These are phyloP conservation scores for Fusarium tanahbumbuense DNA, from an alignment of 2,329 filamentous ascomycete species.

Conservation along the genomic window DNA sequence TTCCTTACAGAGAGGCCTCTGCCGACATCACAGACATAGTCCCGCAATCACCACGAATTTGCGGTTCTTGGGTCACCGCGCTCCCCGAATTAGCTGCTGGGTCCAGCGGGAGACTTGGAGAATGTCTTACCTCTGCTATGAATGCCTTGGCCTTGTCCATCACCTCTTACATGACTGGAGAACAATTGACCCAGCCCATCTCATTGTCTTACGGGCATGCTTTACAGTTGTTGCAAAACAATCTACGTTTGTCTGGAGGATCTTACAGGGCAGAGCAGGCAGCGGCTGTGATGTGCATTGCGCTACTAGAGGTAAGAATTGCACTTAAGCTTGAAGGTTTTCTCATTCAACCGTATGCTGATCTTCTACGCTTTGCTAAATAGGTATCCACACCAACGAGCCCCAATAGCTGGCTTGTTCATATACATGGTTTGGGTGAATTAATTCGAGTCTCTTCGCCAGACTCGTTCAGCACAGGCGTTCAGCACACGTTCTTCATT, in stretches of 20 bases:
- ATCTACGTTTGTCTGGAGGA: background rate
- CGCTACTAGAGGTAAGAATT: background rate
- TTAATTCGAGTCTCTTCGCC: background rate
- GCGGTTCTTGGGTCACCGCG: background rate
- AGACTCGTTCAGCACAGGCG: background rate
- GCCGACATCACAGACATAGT: background rate
- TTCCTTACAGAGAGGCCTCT: background rate
- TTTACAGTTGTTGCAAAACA: background rate
- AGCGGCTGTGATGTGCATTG: background rate
- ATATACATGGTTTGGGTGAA: background rate
- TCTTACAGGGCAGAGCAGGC: background rate
- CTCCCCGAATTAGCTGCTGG: background rate
- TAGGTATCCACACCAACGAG: background rate
- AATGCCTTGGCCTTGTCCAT: background rate
- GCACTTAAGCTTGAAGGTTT: accelerated
- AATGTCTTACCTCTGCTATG: background rate
- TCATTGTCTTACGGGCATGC: background rate
- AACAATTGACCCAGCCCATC: background rate
- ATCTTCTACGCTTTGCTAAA: background rate
- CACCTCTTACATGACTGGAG: background rate
- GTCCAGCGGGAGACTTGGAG: background rate
- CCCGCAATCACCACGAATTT: background rate
- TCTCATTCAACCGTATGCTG: background rate
- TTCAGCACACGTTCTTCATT: background rate
- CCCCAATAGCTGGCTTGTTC: background rate